Base-by-base conservation (phyloP, 148 eudicot genomes). In the Rhododendron ferrugineum region DNA sequence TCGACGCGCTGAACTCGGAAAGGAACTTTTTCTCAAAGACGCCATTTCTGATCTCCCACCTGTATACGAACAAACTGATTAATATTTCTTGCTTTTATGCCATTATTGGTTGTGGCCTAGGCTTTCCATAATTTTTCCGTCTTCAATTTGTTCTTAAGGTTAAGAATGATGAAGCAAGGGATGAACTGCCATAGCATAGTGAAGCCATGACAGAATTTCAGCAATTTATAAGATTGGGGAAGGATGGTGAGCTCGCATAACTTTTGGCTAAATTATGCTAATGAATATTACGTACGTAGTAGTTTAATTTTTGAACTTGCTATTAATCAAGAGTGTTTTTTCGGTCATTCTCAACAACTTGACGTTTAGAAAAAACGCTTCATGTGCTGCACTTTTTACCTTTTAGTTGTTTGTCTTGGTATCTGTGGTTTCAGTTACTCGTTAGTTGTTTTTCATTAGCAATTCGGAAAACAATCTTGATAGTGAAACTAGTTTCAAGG, bases 11-110 rank as follows among this genome's bases (percentile, higher is more conserved):
- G 42, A 89, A 9, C 83, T 96, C 75, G 89, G 92, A 83, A 80
- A 84, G 42, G 90, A 93, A 64, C 90, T 96, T 13, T 86, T 87
- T 1, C 94, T 96, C 22, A 87, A 86, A 8, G 97, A 95, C 87
- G 98, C 96, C 8, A 91, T 96, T 40, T 93, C 97, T 73, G 98
- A 96, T 81, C 92, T 96, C 8, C 99, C 99, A 22, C 85, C 86
- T 72, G 99, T 96, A 92, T 79, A 82, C 36, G 40, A 37, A 37
- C 40, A 37, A 37, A 37, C 3, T 68, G 34, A 26, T 11, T 0
- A 7, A 1, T 30, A 1, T 60, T 68, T 18, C 10, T 70, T 28
- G 26, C 16, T 46, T 84, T 54, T 22, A 28, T 49, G 4, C 84
- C 28, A 6, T 68, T 20, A 6, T 37, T 34, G 73, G 81, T 9